Evolutionary conservation across 805 yeast genomes (phyloP), one percentile per base, ranked within the genome.

Genomic region (Cyberlindnera mississippiensis): DNA sequence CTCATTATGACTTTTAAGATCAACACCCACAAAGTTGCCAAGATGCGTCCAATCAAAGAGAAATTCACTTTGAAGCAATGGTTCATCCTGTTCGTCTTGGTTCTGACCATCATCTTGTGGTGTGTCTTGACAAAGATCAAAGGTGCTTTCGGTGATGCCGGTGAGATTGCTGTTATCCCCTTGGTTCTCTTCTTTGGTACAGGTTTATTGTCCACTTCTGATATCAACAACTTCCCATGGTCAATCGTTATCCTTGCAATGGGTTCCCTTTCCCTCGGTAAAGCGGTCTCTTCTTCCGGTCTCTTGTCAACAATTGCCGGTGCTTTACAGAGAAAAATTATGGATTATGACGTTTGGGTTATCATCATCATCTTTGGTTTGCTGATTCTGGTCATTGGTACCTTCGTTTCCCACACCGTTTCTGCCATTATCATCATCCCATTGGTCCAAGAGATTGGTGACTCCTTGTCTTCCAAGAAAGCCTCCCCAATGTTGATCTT

Each of bases 201-300:
- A 0, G 96, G 96, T 1, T 61, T 90, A 27, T 67, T 91, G 46
- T 73, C 85, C 5, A 80, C 90, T 1, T 85, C 86, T 35, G 98
- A 93, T 61, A 82, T 91, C 60, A 90, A 91, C 64, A 85, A 87
- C 59, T 91, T 91, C 64, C 87, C 96, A 22, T 91, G 99, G 99
- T 85, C 95, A 4, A 91, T 93, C 56, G 95, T 93, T 17, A 79
- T 90, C 34, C 71, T 91, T 46, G 97, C 98, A 10, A 91, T 91
- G 98, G 99, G 99, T 30, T 97, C 98, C 52, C 74, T 91, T 40
- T 93, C 96, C 1, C 71, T 91, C 37, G 99, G 99, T 51, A 85
- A 85, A 56, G 96, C 96, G 1, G 97, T 91, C 4, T 80, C 95
- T 2, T 83, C 95, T 4, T 88, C 96, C 1, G 98, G 97, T 0